Percentiles rank a stretch among this genome's conserved stretches.
phyloP scores from a whole-genome alignment of 495 filamentous ascomycete species.

The Filosporella fistucella region DNA sequence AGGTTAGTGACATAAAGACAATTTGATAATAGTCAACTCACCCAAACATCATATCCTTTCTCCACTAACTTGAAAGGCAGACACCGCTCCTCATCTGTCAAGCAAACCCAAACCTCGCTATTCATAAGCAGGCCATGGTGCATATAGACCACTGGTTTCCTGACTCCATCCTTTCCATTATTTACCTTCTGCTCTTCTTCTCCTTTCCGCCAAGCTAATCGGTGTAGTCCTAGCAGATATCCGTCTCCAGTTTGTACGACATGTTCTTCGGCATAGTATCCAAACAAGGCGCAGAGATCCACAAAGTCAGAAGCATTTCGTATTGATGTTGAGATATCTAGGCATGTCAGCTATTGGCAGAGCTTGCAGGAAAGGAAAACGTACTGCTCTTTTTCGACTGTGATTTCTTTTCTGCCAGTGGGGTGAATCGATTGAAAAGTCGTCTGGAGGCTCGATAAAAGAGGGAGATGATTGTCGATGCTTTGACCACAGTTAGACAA shows the following conservation, averaged over 20 bases:
- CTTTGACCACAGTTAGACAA: conserved; percentile 35
- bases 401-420: conserved; percentile 47
- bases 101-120: conserved; percentile 95
- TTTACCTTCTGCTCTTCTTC: conserved; percentile 75
- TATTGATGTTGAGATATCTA: conserved; percentile 47
- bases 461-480: conserved; percentile 71
- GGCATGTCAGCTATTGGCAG: neutral
- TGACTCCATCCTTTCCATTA: conserved; percentile 56
- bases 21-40: conserved; percentile 31
- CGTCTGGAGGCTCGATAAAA: conserved; percentile 78
- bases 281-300: conserved; percentile 83
- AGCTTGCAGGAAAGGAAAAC: neutral
- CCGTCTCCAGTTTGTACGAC: conserved; percentile 92
- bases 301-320: conserved; percentile 81
- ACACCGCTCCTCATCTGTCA: conserved; percentile 79
- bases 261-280: conserved; percentile 92
- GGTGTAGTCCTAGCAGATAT: conserved; percentile 87
- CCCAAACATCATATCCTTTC: conserved; percentile 94
- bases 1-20: conserved; percentile 1
- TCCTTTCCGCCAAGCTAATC: conserved; percentile 74
- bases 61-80: conserved; percentile 90
- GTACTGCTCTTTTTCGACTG: conserved; percentile 16
- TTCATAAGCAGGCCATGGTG: conserved; percentile 98
- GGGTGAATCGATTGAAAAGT: conserved; percentile 74
- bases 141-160: conserved; percentile 87